Base-by-base conservation (phyloP, 2,329 filamentous ascomycete genomes). In the Eutypa lata region DNA sequence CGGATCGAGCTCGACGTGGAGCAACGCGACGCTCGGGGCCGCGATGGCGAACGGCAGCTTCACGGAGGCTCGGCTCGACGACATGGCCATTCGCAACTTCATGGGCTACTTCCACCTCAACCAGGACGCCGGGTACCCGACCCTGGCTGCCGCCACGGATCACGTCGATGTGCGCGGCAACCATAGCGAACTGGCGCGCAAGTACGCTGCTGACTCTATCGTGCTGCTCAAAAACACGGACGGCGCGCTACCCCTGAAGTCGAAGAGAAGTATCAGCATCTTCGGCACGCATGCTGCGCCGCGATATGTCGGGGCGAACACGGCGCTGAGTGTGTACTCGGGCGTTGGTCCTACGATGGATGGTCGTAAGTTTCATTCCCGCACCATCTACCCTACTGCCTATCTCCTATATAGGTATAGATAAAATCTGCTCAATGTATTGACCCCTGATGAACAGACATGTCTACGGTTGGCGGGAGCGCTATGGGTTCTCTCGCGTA, bases 201-300 rank as follows among this genome's bases (percentile, higher is more conserved):
- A 52, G 13, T 51, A 50, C 19, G 56, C 47, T 22, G 47, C 47
- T 40, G 73, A 79, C 57, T 86, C 83, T 37, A 84, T 79, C 22
- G 82, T 88, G 18, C 73, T 89, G 10, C 69, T 89, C 52, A 89
- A 88, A 73, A 88, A 88, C 67, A 54, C 50, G 28, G 49, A 53
- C 40, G 48, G 75, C 22, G 75, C 73, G n/a, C 70, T 88, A n/a
- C 84, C 84, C 2, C 70, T 87, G 53, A 82, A 74, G 57, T 71
- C 76, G 38, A 52, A 55, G 3, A 38, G 43, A 3, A 56, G 58
- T 11, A 60, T 79, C 83, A 64, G 76, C 68, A 51, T 76, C 74
- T 57, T 78, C 78, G 47, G 79, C 69, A 28, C 71, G 78, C 58
- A 81, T 86, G 85, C 85, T 16, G 77, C 28, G 28, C 52, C 46